Base-by-base conservation (phyloP, 257 asterid genomes). In the Gynochthodes officinalis region DNA sequence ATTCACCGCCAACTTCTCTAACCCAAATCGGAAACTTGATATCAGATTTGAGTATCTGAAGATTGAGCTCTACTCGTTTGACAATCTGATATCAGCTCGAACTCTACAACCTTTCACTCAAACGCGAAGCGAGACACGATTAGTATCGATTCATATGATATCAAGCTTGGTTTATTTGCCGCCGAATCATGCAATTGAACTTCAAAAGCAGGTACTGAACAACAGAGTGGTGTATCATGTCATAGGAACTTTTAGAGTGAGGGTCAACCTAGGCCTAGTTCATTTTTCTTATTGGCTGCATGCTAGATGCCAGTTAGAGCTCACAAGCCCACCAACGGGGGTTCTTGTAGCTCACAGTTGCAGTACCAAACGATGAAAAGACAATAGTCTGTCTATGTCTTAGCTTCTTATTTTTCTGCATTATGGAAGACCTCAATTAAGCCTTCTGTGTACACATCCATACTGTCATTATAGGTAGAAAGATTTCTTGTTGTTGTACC, bases 271-370 rank as follows among this genome's bases (percentile, higher is more conserved):
- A 50, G 98, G 98, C 25, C 35, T 74, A 6, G 46, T 88, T 65
- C 97, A 86, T 76, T 84, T 79, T 74, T 81, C 94, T 27, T 94
- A 94, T 67, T 85, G 92, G 96, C 64, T 91, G 80, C 89, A 84
- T 52, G 82, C 88, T 53, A 82, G 79, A 8, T 94, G 98, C 78
- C 86, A 76, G 40, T 49, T 94, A 80, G 97, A 89, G 80, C 88
- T 94, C 84, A 88, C 96, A 42, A 81, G 90, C 79, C 98, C 98
- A 9, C 98, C 97, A 0, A 83, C 75, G 21, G 89, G 98, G 7
- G 70, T 80, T 23, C 82, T 91, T 76, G 67, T 89, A 33, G 71
- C 89, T 0, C 90, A 81, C 59, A 84, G 65, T 71, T 94, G 98
- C 89, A 88, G 70, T 69, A 88, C 93, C n/a, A 90, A 85, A 82